Evolutionary conservation across 768 basidiomycete genomes (phyloP), one percentile per base, ranked within the genome.

Genomic region (Rhodotorula sphaerocarpa): DNA sequence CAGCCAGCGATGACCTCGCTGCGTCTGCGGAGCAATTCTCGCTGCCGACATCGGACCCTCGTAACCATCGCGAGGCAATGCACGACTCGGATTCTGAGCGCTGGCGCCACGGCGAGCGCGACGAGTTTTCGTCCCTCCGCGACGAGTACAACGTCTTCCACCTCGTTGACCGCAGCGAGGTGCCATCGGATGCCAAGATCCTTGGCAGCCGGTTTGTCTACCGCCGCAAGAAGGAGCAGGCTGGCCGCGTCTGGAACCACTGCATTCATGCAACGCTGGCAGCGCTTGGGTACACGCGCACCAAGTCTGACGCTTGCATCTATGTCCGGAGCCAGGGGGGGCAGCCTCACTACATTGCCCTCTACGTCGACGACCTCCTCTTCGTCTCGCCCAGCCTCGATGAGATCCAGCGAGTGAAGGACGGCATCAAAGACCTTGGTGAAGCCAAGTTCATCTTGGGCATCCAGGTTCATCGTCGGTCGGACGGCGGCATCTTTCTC

Each of bases 161-260:
- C 42, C 7, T 18, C 42, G 41, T 44, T 75, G 59, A 66, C 3
- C 25, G 76, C 2, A 73, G 74, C 4, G 50, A 66, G 1, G 33
- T 67, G 21, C 78, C 78, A 0, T 41, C 58, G 1, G 73, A 69
- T 3, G 50, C 54, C 7, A 78, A 76, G 18, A 46, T 77, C 18
- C 70, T 80, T 15, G 69, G 74, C 1, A 72, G 69, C 21, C 73
- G 75, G 25, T 81, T 78, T 78, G 78, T 81, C 7, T 81, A 76
- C 65, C 70, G 67, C 2, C 66, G 74, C 54, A 82, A 82, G 70
- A 67, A 62, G 36, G 71, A 80, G 43, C 59, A 45, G 42, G 51
- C 58, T 15, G 58, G 51, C 3, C 44, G 43, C 21, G 51, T 53
- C 18, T 45, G 50, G 43, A 46, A 53, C 33, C 34, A 25, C 18